Evolutionary conservation across 2,329 filamentous ascomycete species (phyloP).

Genomic region (Penicillium vulpinum): DNA sequence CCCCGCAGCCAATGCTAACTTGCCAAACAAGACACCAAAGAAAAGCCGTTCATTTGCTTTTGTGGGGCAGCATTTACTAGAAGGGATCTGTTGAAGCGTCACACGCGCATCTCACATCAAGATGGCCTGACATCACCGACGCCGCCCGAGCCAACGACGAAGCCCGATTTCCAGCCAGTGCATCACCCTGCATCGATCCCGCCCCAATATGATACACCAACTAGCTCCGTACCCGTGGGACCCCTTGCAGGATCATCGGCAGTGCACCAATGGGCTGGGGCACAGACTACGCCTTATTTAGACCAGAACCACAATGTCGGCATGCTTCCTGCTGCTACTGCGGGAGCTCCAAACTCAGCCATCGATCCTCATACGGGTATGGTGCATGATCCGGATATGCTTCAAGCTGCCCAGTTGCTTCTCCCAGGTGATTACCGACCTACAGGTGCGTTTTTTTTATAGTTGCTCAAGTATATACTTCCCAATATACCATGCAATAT

Average conservation of each 20-base stretch:
- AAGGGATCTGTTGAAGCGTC: slow-evolving; percentile 37
- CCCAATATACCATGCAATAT: neutral
- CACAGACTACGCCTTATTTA: slow-evolving; percentile 29
- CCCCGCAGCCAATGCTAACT: slow-evolving; percentile 5
- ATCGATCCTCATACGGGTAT: slow-evolving; percentile 24
- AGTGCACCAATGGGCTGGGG: slow-evolving; percentile 31
- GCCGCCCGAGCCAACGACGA: slow-evolving; percentile 25
- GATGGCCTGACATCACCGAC: slow-evolving; percentile 33
- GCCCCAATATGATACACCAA: slow-evolving; percentile 24
- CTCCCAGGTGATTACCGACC: slow-evolving; percentile 33
- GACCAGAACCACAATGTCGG: slow-evolving; percentile 20
- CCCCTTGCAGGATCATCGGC: slow-evolving; percentile 23
- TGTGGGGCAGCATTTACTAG: slow-evolving; percentile 40
- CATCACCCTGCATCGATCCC: slow-evolving; percentile 17
- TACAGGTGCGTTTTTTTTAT: slow-evolving; percentile 19
- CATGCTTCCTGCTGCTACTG: slow-evolving; percentile 22
- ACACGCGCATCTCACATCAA: slow-evolving; percentile 36
- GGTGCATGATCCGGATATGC: slow-evolving; percentile 42
- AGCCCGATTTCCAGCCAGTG: slow-evolving; percentile 18
- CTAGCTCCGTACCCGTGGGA: slow-evolving; percentile 23
- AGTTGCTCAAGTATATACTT: neutral
- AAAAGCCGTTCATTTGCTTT: slow-evolving; percentile 40
- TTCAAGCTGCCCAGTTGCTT: slow-evolving; percentile 37
- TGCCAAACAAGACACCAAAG: slow-evolving; percentile 32
- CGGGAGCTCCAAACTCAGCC: slow-evolving; percentile 11